Evolutionary conservation across 352 stramenopile species (phyloP).

Genomic region (Thalassiosira pacifica): DNA sequence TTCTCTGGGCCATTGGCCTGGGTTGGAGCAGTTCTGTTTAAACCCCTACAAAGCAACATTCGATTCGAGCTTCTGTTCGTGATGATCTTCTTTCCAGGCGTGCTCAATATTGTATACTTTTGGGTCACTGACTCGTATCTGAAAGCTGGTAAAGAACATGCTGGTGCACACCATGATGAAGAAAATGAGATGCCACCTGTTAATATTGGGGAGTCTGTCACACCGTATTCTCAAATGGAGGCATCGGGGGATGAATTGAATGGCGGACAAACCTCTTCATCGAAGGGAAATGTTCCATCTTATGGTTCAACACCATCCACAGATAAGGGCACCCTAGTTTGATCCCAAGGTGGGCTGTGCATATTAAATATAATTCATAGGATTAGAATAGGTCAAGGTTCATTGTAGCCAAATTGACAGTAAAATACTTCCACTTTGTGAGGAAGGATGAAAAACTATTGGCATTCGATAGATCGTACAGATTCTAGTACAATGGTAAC

Average conservation of each 20-base stretch:
- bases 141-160: slow-evolving; percentile 70
- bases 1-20: slow-evolving; percentile 68
- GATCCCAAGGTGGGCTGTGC: background rate
- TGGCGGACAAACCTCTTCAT: slow-evolving; percentile 5
- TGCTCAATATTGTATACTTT: slow-evolving; percentile 88
- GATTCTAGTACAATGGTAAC: too few relatives aligned
- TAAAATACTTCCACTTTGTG: too few relatives aligned
- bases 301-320: slow-evolving; percentile 18
- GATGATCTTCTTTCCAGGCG: slow-evolving; percentile 87
- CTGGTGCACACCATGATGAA: slow-evolving; percentile 52
- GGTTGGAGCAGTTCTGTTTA: slow-evolving; percentile 79
- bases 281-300: slow-evolving; percentile 15
- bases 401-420: too few relatives aligned
- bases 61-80: slow-evolving; percentile 86
- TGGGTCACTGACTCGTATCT: slow-evolving; percentile 86
- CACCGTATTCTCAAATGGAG: slow-evolving; percentile 56
- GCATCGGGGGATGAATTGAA: slow-evolving; percentile 38
- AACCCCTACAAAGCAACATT: slow-evolving; percentile 80
- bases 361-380: slow-evolving; percentile 8
- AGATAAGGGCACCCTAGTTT: slow-evolving; percentile 12
- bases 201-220: slow-evolving; percentile 47
- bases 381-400: too few relatives aligned
- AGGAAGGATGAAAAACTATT: too few relatives aligned
- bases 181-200: slow-evolving; percentile 62
- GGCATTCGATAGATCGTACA: too few relatives aligned